Percentiles rank a stretch among this genome's conserved stretches.
Evolutionary conservation across 139 green algal genomes (phyloP).

Genomic region (Zygnema cylindricum): DNA sequence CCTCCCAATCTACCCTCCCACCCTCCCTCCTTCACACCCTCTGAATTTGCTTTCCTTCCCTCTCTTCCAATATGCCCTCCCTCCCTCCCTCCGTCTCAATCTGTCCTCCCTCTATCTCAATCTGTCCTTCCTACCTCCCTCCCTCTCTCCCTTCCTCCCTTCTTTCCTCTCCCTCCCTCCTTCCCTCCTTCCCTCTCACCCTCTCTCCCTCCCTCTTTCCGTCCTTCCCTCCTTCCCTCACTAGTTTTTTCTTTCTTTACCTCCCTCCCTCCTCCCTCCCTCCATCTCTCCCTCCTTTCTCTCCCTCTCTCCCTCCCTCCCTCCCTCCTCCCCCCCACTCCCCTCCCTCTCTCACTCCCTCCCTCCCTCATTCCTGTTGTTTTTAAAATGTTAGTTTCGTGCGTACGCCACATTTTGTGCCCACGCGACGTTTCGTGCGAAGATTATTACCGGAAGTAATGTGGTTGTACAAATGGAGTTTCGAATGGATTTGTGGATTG

Average conservation of each 20-base stretch:
- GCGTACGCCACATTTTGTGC: too few species aligned
- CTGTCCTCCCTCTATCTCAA: not conserved
- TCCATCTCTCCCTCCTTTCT: not conserved
- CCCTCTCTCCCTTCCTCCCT: not conserved
- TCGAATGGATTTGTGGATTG: too few species aligned
- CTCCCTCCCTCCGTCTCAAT: not conserved
- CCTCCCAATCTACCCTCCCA: too few species aligned
- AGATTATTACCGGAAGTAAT: too few species aligned
- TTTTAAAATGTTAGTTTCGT: too few species aligned
- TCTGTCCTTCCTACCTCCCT: not conserved
- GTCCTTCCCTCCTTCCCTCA: not conserved
- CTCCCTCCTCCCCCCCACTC: too few species aligned
- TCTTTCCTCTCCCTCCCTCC: not conserved
- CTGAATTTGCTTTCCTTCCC: not conserved
- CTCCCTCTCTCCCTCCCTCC: not conserved
- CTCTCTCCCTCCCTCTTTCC: not conserved
- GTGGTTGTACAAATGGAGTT: too few species aligned
- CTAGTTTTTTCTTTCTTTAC: not conserved
- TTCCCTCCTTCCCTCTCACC: not conserved
- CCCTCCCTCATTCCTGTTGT: too few species aligned
- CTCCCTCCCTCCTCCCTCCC: not conserved
- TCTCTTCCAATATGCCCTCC: not conserved
- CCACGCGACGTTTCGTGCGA: too few species aligned
- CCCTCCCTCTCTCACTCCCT: too few species aligned
- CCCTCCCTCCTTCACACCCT: too few species aligned